phyloP scores from a whole-genome alignment of 305 asterid genomes.

The Ajuga reptans region DNA sequence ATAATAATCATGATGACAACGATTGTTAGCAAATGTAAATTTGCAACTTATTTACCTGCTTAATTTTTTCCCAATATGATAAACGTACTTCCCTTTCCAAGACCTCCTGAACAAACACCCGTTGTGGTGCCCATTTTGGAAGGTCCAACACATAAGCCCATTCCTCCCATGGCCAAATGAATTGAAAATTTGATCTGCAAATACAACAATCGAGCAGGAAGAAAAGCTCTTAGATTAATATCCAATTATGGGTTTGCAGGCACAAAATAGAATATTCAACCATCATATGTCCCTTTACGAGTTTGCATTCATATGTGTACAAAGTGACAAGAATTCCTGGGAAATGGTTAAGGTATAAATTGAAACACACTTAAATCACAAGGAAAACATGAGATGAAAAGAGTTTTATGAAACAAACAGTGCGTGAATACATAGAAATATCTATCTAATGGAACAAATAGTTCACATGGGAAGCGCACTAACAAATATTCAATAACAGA shows the following conservation, averaged over 20 bases:
- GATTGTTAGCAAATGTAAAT: slow-evolving; percentile 4
- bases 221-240: slow-evolving; percentile 13
- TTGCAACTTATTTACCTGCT: slow-evolving; percentile 53
- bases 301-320: not conserved
- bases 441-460: not conserved
- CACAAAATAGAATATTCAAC: not conserved
- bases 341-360: not conserved
- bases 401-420: not conserved
- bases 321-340: not conserved
- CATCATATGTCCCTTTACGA: not conserved
- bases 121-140: slow-evolving; percentile 98
- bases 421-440: not conserved
- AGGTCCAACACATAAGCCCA: slow-evolving; percentile 94
- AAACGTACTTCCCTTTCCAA: slow-evolving; percentile 96
- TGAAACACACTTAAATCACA: not conserved
- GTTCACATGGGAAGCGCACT: slow-evolving; percentile 1
- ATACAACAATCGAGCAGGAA: not conserved
- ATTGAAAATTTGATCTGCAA: slow-evolving; percentile 92
- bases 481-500: not conserved
- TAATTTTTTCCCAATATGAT: slow-evolving; percentile 93
- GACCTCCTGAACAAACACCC: slow-evolving; percentile 96
- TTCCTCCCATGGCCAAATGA: slow-evolving; percentile 99
- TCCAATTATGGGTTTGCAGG: not conserved
- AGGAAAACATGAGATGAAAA: not conserved
- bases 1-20: too few relatives aligned